Evolutionary conservation across 1,284 basidiomycete genomes (phyloP), one percentile per base, ranked within the genome.

Genomic region (Papiliotrema flavescens): DNA sequence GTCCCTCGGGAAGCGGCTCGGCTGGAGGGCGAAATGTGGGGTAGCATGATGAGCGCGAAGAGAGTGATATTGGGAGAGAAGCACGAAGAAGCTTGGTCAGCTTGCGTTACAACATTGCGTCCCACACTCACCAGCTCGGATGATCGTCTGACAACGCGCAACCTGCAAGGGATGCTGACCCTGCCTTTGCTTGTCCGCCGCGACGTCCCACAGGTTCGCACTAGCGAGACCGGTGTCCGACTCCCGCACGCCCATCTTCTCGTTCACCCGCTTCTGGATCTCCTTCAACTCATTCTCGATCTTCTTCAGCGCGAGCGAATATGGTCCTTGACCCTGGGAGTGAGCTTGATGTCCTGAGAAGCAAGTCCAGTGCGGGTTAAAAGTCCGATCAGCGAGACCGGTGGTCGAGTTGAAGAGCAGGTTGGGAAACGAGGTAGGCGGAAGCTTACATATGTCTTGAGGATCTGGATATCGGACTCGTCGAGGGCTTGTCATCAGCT

Each of bases 171-270:
- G 88, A 70, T 97, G 93, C 71, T 97, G 88, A 51, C 84, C 82
- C 88, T 95, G 94, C 47, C 95, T 57, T 47, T 73, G 66, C 57
- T 86, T 82, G 75, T 95, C 91, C 20, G 90, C 89, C 49, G 85
- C 82, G 53, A 91, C 84, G 77, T 98, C 94, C 94, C 94, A 98
- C 15, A 98, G 81, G 73, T 98, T 98, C 14, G 95, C 94, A 19
- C 92, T 86, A 2, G 96, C 93, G 41, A 99, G 84, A 58, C 96
- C 96, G 13, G 96, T 99, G 77, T 98, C 96, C 4, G 89, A 93
- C 77, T 99, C 96, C 82, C 98, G 96, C 60, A 98, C 91, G 84
- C 89, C 92, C 64, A 98, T 90, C 77, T 92, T 94, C 81, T 97
- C 94, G 66, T 97, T 94, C 60, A 98, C 92, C 34, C 94, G 86